Evolutionary conservation across 768 basidiomycete species (phyloP).

Genomic region (Lyophyllum shimeji): DNA sequence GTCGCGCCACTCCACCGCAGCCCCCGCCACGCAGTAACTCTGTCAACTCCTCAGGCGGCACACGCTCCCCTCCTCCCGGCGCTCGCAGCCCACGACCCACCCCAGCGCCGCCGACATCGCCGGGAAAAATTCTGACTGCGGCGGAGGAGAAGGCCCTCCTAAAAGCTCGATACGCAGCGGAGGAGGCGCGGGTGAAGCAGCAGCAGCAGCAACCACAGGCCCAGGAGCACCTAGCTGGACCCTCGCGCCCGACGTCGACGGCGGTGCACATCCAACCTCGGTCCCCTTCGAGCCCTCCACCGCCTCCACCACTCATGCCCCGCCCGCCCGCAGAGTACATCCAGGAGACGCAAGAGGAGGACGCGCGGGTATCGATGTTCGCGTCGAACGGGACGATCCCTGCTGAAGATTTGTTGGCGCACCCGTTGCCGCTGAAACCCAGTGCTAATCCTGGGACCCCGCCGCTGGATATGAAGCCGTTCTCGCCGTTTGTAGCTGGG

Average conservation of each 20-base stretch:
- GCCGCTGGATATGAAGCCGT: slow-evolving; percentile 40
- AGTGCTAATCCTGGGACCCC: not conserved
- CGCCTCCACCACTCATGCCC: slow-evolving; percentile 73
- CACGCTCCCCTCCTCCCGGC: slow-evolving; percentile 18
- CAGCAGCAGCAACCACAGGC: slow-evolving; percentile 24
- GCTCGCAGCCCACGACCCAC: slow-evolving; percentile 28
- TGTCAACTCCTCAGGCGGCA: slow-evolving; percentile 10
- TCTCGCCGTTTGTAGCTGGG: slow-evolving; percentile 45
- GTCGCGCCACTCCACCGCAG: slow-evolving; percentile 19
- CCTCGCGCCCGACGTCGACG: slow-evolving; percentile 17
- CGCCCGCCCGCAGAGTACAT: slow-evolving; percentile 81
- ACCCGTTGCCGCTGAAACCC: slow-evolving; percentile 16
- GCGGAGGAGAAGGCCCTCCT: slow-evolving; percentile 79
- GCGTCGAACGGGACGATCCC: slow-evolving; percentile 32
- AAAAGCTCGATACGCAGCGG: slow-evolving; percentile 60
- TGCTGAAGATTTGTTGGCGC: slow-evolving; percentile 16
- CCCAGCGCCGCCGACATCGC: slow-evolving; percentile 31
- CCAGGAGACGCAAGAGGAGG: slow-evolving; percentile 77
- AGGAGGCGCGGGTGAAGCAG: slow-evolving; percentile 34
- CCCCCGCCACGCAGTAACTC: slow-evolving; percentile 24
- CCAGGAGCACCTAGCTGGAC: slow-evolving; percentile 25
- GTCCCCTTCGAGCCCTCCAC: slow-evolving; percentile 24
- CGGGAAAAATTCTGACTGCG: slow-evolving; percentile 51
- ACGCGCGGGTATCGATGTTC: slow-evolving; percentile 51
- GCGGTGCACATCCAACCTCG: slow-evolving; percentile 2